Conservation (phyloP, 352 stramenopile genomes). For the Phytophthora sp. region DNA sequence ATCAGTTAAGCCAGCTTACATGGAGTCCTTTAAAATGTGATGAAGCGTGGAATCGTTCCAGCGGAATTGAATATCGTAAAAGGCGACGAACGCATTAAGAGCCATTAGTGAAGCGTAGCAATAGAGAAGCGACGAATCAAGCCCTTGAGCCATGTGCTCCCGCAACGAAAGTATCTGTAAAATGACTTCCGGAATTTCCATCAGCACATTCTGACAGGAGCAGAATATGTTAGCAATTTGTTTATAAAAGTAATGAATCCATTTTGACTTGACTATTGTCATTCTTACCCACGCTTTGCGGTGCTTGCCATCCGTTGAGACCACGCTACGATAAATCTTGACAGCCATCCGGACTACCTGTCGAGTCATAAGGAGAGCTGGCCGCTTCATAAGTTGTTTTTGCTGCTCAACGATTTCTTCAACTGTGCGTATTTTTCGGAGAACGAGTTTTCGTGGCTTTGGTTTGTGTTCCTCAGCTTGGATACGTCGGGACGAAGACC, state of each 20-base stretch:
- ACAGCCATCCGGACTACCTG: background rate
- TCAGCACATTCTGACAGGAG: constrained; percentile 27
- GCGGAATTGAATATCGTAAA: constrained; percentile 40
- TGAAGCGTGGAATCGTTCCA: constrained; percentile 36
- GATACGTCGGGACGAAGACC: constrained; percentile 7
- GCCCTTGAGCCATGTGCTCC: constrained; percentile 33
- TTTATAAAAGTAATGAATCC: background rate
- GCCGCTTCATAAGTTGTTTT: background rate
- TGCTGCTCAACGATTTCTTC: background rate
- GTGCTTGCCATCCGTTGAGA: constrained; percentile 29
- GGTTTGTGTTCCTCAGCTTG: background rate
- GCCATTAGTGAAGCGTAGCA: constrained; percentile 44
- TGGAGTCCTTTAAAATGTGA: constrained; percentile 44
- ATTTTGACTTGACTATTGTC: background rate
- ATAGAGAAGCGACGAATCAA: constrained; percentile 29
- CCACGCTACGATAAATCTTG: constrained; percentile 8
- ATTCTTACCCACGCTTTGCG: constrained; percentile 32
- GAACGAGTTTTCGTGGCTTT: background rate
- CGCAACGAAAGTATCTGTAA: constrained; percentile 32
- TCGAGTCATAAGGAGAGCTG: background rate
- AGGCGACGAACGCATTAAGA: constrained; percentile 41
- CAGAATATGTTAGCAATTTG: background rate
- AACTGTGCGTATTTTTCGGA: background rate
- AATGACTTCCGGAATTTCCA: constrained; percentile 39
- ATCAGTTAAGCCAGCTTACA: constrained; percentile 26